These are phyloP conservation scores for Trametes elegans DNA, from an alignment of 768 basidiomycete species.

Conservation along the genomic window DNA sequence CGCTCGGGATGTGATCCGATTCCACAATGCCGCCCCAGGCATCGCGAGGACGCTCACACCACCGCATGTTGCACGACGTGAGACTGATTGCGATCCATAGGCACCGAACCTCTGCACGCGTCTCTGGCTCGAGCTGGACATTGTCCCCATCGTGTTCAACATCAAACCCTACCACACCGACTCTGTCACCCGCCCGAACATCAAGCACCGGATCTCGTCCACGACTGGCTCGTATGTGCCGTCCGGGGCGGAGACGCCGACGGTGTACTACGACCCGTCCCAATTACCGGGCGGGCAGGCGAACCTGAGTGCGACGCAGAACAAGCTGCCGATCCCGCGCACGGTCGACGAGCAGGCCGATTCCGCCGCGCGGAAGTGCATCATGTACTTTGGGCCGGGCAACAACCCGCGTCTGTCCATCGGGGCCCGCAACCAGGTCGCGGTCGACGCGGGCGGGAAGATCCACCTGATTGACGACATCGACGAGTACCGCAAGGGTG, in stretches of 20 bases:
- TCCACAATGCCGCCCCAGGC: no score
- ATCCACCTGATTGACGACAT: constrained; percentile 85
- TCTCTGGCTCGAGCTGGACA: constrained; percentile 80
- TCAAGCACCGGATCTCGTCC: constrained; percentile 82
- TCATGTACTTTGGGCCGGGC: constrained; percentile 79
- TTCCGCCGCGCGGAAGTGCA: constrained; percentile 79
- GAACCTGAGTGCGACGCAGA: constrained; percentile 44
- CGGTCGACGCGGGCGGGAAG: constrained; percentile 83
- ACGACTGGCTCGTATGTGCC: constrained; percentile 76
- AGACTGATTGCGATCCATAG: constrained; percentile 35
- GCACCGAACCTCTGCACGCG: constrained; percentile 81
- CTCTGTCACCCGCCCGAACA: constrained; percentile 70
- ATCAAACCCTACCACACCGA: constrained; percentile 83
- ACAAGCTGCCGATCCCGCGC: constrained; percentile 68
- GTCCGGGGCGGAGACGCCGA: constrained; percentile 76
- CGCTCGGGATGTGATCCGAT: neutral
- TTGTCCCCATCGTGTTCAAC: constrained; percentile 83
- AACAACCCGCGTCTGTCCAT: constrained; percentile 84
- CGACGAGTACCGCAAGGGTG: constrained; percentile 72
- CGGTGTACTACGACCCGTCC: constrained; percentile 59
- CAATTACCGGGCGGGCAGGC: constrained; percentile 40
- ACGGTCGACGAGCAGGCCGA: constrained; percentile 85
- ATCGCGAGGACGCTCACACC: no score
- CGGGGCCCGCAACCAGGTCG: constrained; percentile 82
- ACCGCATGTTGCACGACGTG: neutral